phyloP scores from a whole-genome alignment of 1,284 basidiomycete genomes.

The Cutaneotrichosporon cyanovorans region DNA sequence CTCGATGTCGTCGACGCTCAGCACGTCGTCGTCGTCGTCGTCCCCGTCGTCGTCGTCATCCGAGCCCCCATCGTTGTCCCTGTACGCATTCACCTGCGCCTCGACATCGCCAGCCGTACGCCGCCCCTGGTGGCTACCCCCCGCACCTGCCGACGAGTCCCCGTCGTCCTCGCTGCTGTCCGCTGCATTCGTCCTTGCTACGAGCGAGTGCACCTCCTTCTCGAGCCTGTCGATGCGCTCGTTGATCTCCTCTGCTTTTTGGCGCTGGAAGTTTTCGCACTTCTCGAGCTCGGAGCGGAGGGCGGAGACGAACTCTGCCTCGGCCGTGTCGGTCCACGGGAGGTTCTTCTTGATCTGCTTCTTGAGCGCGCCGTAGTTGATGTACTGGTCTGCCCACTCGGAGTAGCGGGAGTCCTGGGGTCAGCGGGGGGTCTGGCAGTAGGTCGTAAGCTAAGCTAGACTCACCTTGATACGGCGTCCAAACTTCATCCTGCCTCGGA shows the following conservation, averaged over 20 bases:
- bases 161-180: constrained; percentile 47
- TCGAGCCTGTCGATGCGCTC: constrained; percentile 73
- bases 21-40: constrained; percentile 48
- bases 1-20: constrained; percentile 66
- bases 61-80: constrained; percentile 51
- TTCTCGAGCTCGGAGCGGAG: constrained; percentile 88
- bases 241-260: constrained; percentile 80
- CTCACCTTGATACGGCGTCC: constrained; percentile 76
- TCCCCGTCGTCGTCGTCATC: constrained; percentile 54
- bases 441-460: constrained; percentile 12
- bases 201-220: constrained; percentile 66
- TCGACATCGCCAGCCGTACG: constrained; percentile 31
- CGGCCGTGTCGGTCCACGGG: constrained; percentile 68
- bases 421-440: constrained; percentile 3
- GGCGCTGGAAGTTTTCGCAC: constrained; percentile 88
- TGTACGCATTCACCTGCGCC: constrained; percentile 47
- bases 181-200: constrained; percentile 44
- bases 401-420: constrained; percentile 69
- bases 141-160: too few species aligned
- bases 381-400: constrained; percentile 84
- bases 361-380: constrained; percentile 82
- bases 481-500: constrained; percentile 71
- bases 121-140: too few species aligned
- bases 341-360: constrained; percentile 64
- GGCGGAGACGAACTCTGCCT: constrained; percentile 67